A percentile compares a stretch with the other conserved stretches of the same genome.
phyloP scores from a whole-genome alignment of 2,329 filamentous ascomycete species.

The Cordyceps cateniannulata region DNA sequence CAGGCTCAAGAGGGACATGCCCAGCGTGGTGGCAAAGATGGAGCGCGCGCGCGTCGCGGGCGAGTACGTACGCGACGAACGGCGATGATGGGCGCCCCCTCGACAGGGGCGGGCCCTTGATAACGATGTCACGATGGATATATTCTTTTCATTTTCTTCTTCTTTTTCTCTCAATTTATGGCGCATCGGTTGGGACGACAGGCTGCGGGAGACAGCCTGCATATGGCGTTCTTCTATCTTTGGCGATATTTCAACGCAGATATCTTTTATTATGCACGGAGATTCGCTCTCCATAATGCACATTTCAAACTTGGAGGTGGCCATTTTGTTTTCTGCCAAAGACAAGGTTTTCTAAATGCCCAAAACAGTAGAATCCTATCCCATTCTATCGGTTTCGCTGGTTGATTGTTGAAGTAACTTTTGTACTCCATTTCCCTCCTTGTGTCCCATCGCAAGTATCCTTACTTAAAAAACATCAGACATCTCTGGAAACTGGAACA shows the following conservation, averaged over 20 bases:
- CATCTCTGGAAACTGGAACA: background rate
- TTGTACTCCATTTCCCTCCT: background rate
- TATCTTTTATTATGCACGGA: background rate
- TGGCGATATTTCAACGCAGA: background rate
- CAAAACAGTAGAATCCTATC: constrained; percentile 1
- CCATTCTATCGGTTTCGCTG: background rate
- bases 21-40: constrained; percentile 56
- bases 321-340: background rate
- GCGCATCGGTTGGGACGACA: background rate
- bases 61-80: constrained; percentile 39
- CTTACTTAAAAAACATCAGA: background rate
- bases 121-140: background rate
- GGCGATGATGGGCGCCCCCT: background rate
- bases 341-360: background rate
- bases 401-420: background rate
- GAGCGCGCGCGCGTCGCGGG: constrained; percentile 56
- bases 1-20: constrained; percentile 52
- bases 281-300: background rate
- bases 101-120: background rate
- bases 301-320: background rate
- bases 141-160: background rate
- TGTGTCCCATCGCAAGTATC: background rate
- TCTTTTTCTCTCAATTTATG: background rate
- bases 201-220: background rate
- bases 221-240: background rate